Evolutionary conservation across 768 basidiomycete genomes (phyloP), one percentile per base, ranked within the genome.

Genomic region (Ramaria rubella): DNA sequence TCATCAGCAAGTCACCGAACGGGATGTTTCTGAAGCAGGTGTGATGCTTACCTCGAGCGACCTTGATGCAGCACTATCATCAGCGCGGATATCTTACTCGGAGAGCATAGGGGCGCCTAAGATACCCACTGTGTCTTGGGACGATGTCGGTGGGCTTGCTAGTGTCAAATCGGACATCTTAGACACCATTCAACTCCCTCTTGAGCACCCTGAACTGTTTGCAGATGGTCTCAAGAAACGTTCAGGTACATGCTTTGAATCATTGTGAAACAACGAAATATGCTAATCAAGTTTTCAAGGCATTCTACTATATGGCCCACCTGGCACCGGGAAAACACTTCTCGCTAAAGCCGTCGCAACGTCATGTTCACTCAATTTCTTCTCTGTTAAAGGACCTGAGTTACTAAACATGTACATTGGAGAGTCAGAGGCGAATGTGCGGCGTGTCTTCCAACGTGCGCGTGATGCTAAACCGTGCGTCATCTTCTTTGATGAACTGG

Each of bases 321-420:
- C 94, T 5, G 94, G 94, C 26, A 97, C 94, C 2, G 94, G 94
- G 2, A 97, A 97, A 69, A 97, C 94, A 0, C 71, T 97, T 6
- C 81, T 97, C 45, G 94, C 94, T 8, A 97, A 97, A 70, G 94
- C 94, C 11, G 94, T 97, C 38, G 94, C 94, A 23, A 96, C 94
- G 1, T 91, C 92, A 2, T 96, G 89, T 68, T 87, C 92, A 24
- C 78, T 96, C 61, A 96, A 96, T 68, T 96, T 97, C 71, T 87
- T 97, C 72, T 94, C 92, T n/a, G 83, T 96, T 64, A 96, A 97
- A 68, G 94, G 94, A 0, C 94, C 94, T 3, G 94, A 97, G 65
- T 72, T 97, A 34, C 80, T 96, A 50, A 95, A 95, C 71, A 97
- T 97, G 94, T 97, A 95, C 71, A 95, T 97, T 63, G 94, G 94